Percentiles rank a stretch among this genome's conserved stretches.
These are phyloP conservation scores for Arachis monticola DNA, from an alignment of 331 rosid genomes.

Conservation along the genomic window DNA sequence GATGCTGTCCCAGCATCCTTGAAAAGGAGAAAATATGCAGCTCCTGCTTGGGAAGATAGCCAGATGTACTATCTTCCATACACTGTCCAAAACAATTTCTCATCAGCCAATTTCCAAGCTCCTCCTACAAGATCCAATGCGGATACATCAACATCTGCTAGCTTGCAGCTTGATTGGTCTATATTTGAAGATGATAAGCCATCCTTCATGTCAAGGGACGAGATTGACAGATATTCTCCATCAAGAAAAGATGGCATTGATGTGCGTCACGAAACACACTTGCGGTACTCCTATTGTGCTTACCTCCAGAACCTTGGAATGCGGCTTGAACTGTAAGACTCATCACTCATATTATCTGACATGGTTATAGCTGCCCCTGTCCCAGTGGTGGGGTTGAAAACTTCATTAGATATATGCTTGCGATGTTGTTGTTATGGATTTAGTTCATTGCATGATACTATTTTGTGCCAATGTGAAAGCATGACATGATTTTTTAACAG, in stretches of 20 bases:
- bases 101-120: slow-evolving; percentile 42
- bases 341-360: not conserved
- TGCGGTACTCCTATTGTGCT: slow-evolving; percentile 94
- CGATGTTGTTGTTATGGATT: slow-evolving; percentile 21
- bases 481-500: slow-evolving; percentile 56
- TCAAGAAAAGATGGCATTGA: slow-evolving; percentile 97
- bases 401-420: not conserved
- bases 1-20: slow-evolving; percentile 52
- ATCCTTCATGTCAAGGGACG: slow-evolving; percentile 86
- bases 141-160: slow-evolving; percentile 56
- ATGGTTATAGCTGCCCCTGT: not conserved
- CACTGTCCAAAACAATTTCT: slow-evolving; percentile 40
- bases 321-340: slow-evolving; percentile 89
- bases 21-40: slow-evolving; percentile 80
- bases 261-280: slow-evolving; percentile 75
- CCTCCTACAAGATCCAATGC: slow-evolving; percentile 56
- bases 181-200: slow-evolving; percentile 77
- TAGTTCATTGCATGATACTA: slow-evolving; percentile 18
- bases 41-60: slow-evolving; percentile 66
- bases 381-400: not conserved
- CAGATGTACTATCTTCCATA: slow-evolving; percentile 60
- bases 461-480: slow-evolving; percentile 14
- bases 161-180: slow-evolving; percentile 60
- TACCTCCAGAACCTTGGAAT: slow-evolving; percentile 91
- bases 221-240: slow-evolving; percentile 93